phyloP scores from a whole-genome alignment of 106 monocot genomes.

The Ottelia alismoides region DNA sequence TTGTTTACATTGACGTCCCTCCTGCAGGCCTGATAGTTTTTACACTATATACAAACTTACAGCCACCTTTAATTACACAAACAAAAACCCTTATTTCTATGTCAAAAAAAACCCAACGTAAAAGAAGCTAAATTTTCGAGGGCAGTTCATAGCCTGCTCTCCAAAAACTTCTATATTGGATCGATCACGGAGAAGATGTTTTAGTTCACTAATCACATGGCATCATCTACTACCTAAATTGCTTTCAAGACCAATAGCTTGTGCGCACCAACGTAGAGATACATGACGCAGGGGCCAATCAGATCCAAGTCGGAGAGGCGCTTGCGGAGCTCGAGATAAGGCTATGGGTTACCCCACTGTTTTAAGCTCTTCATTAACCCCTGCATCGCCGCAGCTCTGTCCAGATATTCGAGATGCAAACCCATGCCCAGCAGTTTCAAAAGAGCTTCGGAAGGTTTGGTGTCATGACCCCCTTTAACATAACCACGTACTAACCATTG shows the following conservation, averaged over 20 bases:
- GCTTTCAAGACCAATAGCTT: conserved; percentile 66
- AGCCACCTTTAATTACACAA: too few relatives aligned
- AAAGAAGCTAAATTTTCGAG: too few relatives aligned
- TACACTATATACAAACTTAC: too few relatives aligned
- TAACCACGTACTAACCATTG: conserved; percentile 82
- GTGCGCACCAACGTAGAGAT: conserved; percentile 53
- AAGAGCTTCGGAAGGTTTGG: conserved; percentile 65
- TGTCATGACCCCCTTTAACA: conserved; percentile 75
- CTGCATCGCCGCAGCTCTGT: conserved; percentile 67
- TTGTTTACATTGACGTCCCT: too few relatives aligned
- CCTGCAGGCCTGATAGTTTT: too few relatives aligned
- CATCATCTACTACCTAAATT: too few relatives aligned
- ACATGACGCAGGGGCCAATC: conserved; percentile 68
- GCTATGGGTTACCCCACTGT: conserved; percentile 53
- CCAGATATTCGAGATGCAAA: conserved; percentile 60
- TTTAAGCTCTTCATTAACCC: conserved; percentile 57
- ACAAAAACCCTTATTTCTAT: too few relatives aligned
- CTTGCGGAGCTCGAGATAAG: conserved; percentile 67
- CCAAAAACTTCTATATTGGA: too few relatives aligned
- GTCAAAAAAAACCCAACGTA: too few relatives aligned
- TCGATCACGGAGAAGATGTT: too few relatives aligned
- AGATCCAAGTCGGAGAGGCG: conserved; percentile 61
- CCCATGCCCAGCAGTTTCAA: conserved; percentile 60
- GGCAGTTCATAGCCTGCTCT: too few relatives aligned
- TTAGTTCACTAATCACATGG: too few relatives aligned